Base-by-base conservation (phyloP, 176 grass and related monocot genomes). In the Leersia perrieri region DNA sequence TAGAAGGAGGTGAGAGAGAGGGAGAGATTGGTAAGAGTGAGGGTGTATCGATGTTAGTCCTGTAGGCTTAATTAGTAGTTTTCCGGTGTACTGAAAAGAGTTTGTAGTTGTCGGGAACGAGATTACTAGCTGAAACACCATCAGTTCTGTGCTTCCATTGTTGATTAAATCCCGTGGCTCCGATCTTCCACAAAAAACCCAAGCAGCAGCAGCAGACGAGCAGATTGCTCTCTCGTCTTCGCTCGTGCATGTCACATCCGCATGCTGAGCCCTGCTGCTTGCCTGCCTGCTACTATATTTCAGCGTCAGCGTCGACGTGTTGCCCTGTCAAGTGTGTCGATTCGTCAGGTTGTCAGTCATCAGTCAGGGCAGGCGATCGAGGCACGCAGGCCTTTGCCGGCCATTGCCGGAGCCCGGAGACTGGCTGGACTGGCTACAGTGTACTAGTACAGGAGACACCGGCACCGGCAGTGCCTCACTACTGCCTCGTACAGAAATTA, bases 61-160 rank as follows among this genome's bases (percentile, higher is more conserved):
- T 78, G 78, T 90, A 90, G 83, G 83, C 45, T 69, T 35, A n/a
- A n/a, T n/a, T n/a, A 66, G 88, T 86, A 74, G 73, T 70, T 88
- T 72, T 86, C 44, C 33, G 32, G 60, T 12, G 79, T 78, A 78
- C 74, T 72, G 83, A 81, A 66, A 51, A 53, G 88, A 82, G 88
- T 66, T 68, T 82, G 78, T 73, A 72, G 82, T 82, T 86, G 9
- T 45, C 67, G 35, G 60, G 78, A 82, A 82, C 68, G 82, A 72
- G 72, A 22, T 82, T 38, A 40, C 72, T 86, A 78, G 68, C 79
- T 82, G 79, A 60, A 60, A 60, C 60, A 44, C 10, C 25, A 25
- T 14, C 25, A 30, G 25, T 63, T 25, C 20, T 63, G 61, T 33
- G 1, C 7, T 86, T 86, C 60, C 67, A 78, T 82, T 79, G 25